Conservation (phyloP, 2,329 filamentous ascomycete genomes). For the Arthrobotrys pseudoclavata region DNA sequence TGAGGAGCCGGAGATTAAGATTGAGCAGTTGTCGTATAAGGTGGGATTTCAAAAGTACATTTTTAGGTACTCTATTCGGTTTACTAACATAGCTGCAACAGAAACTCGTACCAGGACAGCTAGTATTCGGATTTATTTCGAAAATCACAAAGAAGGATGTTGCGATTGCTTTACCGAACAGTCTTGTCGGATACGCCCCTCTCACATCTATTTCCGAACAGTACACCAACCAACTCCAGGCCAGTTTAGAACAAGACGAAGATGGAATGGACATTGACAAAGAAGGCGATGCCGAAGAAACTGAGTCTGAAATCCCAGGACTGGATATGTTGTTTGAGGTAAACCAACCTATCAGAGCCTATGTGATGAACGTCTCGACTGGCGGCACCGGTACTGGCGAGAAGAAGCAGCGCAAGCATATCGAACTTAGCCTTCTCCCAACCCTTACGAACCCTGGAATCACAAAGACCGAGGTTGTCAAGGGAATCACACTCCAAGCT, state of each 20-base stretch:
- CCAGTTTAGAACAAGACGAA: conserved; percentile 72
- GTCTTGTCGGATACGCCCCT: conserved; percentile 87
- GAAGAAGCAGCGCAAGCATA: conserved; percentile 80
- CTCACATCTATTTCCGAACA: conserved; percentile 90
- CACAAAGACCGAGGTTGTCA: conserved; percentile 78
- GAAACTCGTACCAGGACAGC: conserved; percentile 85
- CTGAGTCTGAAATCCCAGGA: conserved; percentile 71
- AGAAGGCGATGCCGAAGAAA: conserved; percentile 71
- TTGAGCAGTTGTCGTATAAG: conserved; percentile 91
- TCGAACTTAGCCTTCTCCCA: conserved; percentile 88
- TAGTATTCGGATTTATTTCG: conserved; percentile 87
- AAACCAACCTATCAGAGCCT: conserved; percentile 89
- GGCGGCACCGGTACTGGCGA: conserved; percentile 65
- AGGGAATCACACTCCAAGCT: conserved; percentile 85
- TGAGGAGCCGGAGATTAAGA: conserved; percentile 73
- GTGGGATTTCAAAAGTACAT: conserved; percentile 68
- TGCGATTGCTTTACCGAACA: conserved; percentile 88
- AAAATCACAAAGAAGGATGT: conserved; percentile 85
- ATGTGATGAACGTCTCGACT: conserved; percentile 80
- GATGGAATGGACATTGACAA: conserved; percentile 69
- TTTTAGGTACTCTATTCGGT: neutral
- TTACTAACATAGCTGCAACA: conserved; percentile 65
- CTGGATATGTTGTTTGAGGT: conserved; percentile 80
- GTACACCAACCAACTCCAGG: conserved; percentile 81
- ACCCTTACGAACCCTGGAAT: conserved; percentile 82